Evolutionary conservation across 2,329 filamentous ascomycete species (phyloP).

Genomic region (Fulvia fulva): DNA sequence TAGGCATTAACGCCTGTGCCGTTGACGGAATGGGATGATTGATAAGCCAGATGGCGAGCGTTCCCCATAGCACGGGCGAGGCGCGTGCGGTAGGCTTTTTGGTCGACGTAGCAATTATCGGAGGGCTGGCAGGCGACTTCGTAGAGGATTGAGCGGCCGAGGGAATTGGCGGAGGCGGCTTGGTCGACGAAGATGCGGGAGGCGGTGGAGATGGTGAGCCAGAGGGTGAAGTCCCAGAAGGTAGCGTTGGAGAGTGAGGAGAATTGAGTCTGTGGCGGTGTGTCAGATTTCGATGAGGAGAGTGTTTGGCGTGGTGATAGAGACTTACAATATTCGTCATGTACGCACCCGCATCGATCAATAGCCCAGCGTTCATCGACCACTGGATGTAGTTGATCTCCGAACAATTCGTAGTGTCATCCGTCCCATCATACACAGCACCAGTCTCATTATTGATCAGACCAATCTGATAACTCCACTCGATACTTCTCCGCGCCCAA

Average conservation of each 20-base stretch:
- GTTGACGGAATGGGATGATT: conserved; percentile 39
- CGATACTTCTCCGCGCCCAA: conserved; percentile 64
- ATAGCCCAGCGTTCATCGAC: conserved; percentile 63
- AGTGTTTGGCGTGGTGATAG: not conserved
- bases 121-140: conserved; percentile 64
- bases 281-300: no score
- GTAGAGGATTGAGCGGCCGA: conserved; percentile 46
- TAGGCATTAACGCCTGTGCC: conserved; percentile 28
- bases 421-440: conserved; percentile 59
- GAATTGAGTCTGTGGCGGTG: not conserved
- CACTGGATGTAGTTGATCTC: conserved; percentile 52
- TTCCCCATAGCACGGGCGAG: conserved; percentile 42
- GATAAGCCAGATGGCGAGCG: conserved; percentile 7
- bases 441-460: conserved; percentile 49
- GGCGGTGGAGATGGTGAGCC: conserved; percentile 7
- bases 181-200: conserved; percentile 50
- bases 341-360: conserved; percentile 61
- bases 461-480: conserved; percentile 57
- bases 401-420: conserved; percentile 52
- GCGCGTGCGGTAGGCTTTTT: conserved; percentile 69
- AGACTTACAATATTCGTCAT: conserved; percentile 51
- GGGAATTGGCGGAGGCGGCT: conserved; percentile 42
- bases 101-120: conserved; percentile 63
- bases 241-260: not conserved
- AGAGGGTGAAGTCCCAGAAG: conserved; percentile 24